Evolutionary conservation across 2,329 filamentous ascomycete species (phyloP), one percentile per base, ranked within the genome.

Genomic region (Apiospora malaysiana): DNA sequence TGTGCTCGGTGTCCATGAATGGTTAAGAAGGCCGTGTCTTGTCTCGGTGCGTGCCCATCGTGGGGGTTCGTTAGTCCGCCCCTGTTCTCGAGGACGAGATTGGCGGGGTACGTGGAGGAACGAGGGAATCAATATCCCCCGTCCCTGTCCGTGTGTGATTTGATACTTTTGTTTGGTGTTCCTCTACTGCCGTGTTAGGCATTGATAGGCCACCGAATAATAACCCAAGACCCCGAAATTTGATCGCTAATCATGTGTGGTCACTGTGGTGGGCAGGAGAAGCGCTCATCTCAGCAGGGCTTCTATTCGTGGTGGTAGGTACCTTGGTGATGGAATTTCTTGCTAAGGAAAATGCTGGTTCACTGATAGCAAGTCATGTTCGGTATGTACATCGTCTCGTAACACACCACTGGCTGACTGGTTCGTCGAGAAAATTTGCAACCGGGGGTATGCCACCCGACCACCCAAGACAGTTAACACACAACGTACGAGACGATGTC

Each of bases 1-100:
- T 37, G 32, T 63, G 32, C 56, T 63, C 56, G 56, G 56, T 63
- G 56, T 63, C 56, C 56, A n/a, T 63, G 56, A 63, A 40, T 27
- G 32, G 56, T 63, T 63, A 63, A 63, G 56, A 63, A 63, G 10
- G 56, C 56, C 56, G 56, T 63, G 56, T 40, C 32, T 40, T 6
- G 56, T 40, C 56, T 63, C 32, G 56, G 27, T 37, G 32, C 56
- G n/a, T 63, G 23, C 18, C n/a, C 49, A 27, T 56, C 49, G 49
- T 56, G 49, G 27, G 32, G 56, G 56, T 63, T 63, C 27, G 51
- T 59, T 59, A 59, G 51, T 27, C 21, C 25, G 51, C 27, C 51
- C 51, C 18, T 32, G 32, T 37, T 21, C 27, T 59, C 51, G 27
- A 59, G 14, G 16, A 59, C 16, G 9, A 56, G 16, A 59, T 59